Conservation (phyloP, 2,329 filamentous ascomycete species). For the Fusarium camptoceras region DNA sequence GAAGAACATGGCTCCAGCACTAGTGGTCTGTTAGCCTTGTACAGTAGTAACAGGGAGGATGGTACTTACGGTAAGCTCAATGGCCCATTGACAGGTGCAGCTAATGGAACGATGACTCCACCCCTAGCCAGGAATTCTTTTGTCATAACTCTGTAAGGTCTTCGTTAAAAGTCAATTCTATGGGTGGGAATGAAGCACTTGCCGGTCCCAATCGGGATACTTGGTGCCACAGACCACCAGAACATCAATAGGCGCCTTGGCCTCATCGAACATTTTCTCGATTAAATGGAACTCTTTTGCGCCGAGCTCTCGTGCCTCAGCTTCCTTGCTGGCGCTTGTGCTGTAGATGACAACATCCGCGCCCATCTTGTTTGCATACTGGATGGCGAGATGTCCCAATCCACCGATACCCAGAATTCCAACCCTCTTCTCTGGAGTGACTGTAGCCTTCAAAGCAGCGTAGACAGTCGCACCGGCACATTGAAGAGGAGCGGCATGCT, state of each 20-base stretch:
- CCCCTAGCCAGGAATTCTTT: slow-evolving; percentile 15
- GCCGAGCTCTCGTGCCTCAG: not conserved
- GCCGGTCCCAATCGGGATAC: slow-evolving; percentile 42
- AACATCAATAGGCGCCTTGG: slow-evolving; percentile 7
- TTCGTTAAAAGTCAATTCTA: rapidly evolving
- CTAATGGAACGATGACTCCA: not conserved
- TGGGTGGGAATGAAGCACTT: rapidly evolving
- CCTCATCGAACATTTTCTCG: not conserved
- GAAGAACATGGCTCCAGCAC: slow-evolving; percentile 18
- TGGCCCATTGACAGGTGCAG: not conserved
- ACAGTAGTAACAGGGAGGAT: rapidly evolving
- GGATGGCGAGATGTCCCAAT: slow-evolving; percentile 8
- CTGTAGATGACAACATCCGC: slow-evolving; percentile 9
- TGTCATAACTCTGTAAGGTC: not conserved
- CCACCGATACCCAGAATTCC: slow-evolving; percentile 15
- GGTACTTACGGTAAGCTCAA: not conserved
- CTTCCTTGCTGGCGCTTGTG: slow-evolving; percentile 12
- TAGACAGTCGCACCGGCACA: slow-evolving; percentile 13
- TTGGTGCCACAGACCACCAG: slow-evolving; percentile 16
- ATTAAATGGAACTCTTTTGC: slow-evolving; percentile 12
- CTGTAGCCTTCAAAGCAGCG: slow-evolving; percentile 12
- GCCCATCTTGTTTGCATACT: slow-evolving; percentile 13
- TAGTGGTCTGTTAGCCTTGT: not conserved
- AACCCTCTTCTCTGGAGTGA: not conserved
- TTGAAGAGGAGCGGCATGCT: slow-evolving; percentile 18